These are phyloP conservation scores for Galerina sulciceps DNA, from an alignment of 768 basidiomycete species.

Conservation along the genomic window DNA sequence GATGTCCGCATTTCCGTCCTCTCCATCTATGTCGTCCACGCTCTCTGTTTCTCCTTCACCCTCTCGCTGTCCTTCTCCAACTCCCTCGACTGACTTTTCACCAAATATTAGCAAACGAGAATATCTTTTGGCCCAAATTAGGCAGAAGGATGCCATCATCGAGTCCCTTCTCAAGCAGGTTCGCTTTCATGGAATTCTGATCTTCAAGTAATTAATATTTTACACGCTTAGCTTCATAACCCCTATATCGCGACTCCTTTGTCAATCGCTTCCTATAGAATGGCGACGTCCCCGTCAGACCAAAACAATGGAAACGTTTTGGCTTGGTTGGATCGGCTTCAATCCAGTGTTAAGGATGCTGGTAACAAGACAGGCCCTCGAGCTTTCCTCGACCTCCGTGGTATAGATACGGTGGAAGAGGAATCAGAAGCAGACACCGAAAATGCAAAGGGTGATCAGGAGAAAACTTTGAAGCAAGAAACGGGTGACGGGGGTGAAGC, in stretches of 20 bases:
- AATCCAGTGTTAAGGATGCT: conserved; percentile 58
- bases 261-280: conserved; percentile 77
- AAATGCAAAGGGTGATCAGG: conserved; percentile 23
- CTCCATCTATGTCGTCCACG: conserved; percentile 19
- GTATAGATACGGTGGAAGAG: conserved; percentile 33
- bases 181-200: conserved; percentile 13
- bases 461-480: conserved; percentile 12
- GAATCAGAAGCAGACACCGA: conserved; percentile 49
- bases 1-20: conserved; percentile 5
- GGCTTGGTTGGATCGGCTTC: conserved; percentile 77
- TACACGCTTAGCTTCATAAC: conserved; percentile 65
- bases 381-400: conserved; percentile 51
- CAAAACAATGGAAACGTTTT: conserved; percentile 67
- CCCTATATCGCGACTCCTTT: conserved; percentile 81
- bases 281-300: conserved; percentile 79
- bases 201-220: not conserved
- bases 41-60: conserved; percentile 22
- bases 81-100: conserved; percentile 38
- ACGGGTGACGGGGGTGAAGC: conserved; percentile 29
- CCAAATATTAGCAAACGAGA: conserved; percentile 73
- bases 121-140: conserved; percentile 82
- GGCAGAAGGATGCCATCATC: conserved; percentile 87
- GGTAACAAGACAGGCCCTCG: conserved; percentile 45
- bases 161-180: conserved; percentile 86
- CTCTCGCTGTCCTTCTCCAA: conserved; percentile 38